These are phyloP conservation scores for Fusarium sp. DNA, from an alignment of 2,329 filamentous ascomycete genomes.

Conservation along the genomic window DNA sequence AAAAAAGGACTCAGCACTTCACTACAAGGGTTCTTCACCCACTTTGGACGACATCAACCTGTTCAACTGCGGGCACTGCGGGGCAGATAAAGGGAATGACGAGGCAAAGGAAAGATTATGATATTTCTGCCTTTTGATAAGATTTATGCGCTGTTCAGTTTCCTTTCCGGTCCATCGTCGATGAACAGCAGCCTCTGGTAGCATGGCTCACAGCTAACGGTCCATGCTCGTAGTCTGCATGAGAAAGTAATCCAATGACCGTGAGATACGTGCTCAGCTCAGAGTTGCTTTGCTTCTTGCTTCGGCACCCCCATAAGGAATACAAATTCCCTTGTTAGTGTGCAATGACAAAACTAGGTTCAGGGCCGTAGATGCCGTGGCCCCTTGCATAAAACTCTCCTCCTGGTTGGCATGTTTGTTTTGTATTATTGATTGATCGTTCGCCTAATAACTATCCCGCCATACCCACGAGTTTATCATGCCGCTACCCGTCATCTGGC, in stretches of 20 bases:
- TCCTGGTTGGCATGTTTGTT: constrained; percentile 20
- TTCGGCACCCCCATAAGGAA: constrained; percentile 1
- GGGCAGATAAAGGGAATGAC: constrained; percentile 6
- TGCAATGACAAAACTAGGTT: constrained; percentile 13
- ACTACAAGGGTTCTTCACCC: constrained; percentile 12
- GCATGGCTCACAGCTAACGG: background rate
- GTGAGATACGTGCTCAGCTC: background rate
- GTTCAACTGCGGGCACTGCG: constrained; percentile 11
- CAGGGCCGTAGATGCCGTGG: constrained; percentile 7
- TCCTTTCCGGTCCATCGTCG: background rate
- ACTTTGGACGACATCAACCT: constrained; percentile 6
- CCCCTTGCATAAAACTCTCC: constrained; percentile 34
- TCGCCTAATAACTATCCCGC: constrained; percentile 18
- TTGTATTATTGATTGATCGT: background rate
- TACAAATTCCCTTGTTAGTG: background rate
- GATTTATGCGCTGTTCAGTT: constrained; percentile 8
- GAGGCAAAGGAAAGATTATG: background rate
- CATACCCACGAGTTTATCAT: constrained; percentile 28
- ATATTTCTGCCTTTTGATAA: constrained; percentile 9
- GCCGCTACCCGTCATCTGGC: constrained; percentile 7
- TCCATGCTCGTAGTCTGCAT: constrained; percentile 11
- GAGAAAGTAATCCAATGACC: constrained; percentile 14
- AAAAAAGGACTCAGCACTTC: constrained; percentile 5
- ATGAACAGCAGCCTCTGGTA: background rate
- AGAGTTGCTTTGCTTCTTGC: constrained; percentile 3